Evolutionary conservation across 805 yeast species (phyloP).

Genomic region (Candida montana): DNA sequence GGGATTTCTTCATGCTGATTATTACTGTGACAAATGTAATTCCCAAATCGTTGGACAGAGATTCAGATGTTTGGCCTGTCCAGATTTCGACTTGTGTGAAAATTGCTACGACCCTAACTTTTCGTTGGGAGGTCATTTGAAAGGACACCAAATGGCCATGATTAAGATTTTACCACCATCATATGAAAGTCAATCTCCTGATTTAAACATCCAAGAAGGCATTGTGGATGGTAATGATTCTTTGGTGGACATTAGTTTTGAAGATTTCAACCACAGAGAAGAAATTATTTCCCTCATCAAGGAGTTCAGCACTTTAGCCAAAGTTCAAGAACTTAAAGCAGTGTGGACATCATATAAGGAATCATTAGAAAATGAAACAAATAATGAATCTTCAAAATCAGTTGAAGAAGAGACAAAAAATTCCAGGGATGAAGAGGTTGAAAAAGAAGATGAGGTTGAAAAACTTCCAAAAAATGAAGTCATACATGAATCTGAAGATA

Average conservation of each 20-base stretch:
- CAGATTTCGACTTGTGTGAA: background rate
- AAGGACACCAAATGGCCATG: background rate
- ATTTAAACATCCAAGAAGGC: background rate
- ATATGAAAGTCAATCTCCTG: background rate
- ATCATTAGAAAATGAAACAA: background rate
- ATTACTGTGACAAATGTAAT: background rate
- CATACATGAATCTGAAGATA: too few species aligned
- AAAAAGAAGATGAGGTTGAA: too few species aligned
- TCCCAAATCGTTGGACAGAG: background rate
- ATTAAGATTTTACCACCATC: background rate
- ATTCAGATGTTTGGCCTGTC: background rate
- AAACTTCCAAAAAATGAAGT: too few species aligned
- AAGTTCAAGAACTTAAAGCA: background rate
- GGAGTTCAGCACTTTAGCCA: constrained; percentile 1
- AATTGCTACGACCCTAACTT: background rate
- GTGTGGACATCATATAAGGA: background rate
- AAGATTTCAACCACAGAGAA: constrained; percentile 2
- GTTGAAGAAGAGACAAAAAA: too few species aligned
- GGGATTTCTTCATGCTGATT: too few species aligned
- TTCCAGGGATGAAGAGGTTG: too few species aligned
- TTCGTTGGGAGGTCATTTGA: background rate
- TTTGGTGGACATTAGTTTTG: constrained; percentile 2
- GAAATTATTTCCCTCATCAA: constrained; percentile 1
- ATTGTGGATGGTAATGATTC: constrained; percentile 2
- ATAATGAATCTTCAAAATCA: background rate